Evolutionary conservation across 2,329 filamentous ascomycete species (phyloP).

Genomic region (Beauveria caledonica): DNA sequence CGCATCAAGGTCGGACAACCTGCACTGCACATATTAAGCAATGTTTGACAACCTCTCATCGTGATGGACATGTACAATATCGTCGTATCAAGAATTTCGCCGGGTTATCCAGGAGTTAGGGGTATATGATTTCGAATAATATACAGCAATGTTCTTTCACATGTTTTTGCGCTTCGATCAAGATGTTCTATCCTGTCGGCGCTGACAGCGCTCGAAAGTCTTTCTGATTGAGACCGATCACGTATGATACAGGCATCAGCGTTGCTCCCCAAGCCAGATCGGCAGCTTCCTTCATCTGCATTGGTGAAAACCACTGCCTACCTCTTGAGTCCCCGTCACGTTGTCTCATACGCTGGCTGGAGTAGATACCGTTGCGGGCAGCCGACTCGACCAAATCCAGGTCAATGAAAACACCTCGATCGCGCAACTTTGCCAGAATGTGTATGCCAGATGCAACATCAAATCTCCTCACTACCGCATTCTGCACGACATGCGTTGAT

Average conservation of each 20-base stretch:
- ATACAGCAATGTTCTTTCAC: background rate
- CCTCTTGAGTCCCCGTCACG: slow-evolving; percentile 23
- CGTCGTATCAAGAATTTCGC: background rate
- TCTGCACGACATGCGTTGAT: background rate
- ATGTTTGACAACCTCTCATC: background rate
- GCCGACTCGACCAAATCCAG: slow-evolving; percentile 22
- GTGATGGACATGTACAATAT: slow-evolving; percentile 5
- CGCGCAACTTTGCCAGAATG: slow-evolving; percentile 26
- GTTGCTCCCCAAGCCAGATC: slow-evolving; percentile 8
- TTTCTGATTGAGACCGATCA: background rate
- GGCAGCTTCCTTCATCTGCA: slow-evolving; percentile 3
- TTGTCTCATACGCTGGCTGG: slow-evolving; percentile 22
- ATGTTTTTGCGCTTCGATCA: background rate
- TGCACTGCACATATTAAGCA: background rate
- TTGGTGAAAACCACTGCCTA: slow-evolving; percentile 21
- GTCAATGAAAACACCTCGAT: slow-evolving; percentile 29
- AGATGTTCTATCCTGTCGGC: background rate
- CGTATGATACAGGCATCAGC: background rate
- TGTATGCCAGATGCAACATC: slow-evolving; percentile 30
- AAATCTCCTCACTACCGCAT: slow-evolving; percentile 16
- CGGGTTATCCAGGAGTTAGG: background rate
- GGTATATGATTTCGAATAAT: slow-evolving; percentile 2
- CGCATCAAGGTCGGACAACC: background rate
- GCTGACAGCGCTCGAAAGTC: background rate
- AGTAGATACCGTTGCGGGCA: slow-evolving; percentile 22